Conservation (phyloP, 2,329 filamentous ascomycete genomes). For the Phoma herbarum region DNA sequence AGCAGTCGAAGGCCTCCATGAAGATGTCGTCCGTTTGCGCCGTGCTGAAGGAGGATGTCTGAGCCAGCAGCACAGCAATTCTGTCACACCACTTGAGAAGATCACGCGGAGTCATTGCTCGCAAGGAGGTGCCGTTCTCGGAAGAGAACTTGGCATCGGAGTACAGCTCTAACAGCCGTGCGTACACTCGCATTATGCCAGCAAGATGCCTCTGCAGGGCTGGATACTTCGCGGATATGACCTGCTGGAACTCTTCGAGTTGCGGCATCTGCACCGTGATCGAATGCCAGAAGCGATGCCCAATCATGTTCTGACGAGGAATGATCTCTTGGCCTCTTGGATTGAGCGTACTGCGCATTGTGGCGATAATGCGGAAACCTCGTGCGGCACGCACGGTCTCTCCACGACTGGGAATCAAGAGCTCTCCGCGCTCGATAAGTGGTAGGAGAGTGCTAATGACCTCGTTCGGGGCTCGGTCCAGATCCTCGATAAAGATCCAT, state of each 20-base stretch:
- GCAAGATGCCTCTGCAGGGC: conserved; percentile 67
- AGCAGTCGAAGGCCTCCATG: conserved; percentile 91
- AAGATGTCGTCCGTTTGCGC: conserved; percentile 86
- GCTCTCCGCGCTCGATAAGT: conserved; percentile 88
- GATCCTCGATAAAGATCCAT: conserved; percentile 97
- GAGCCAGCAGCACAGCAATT: conserved; percentile 70
- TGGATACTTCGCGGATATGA: conserved; percentile 76
- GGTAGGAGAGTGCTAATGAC: conserved; percentile 93
- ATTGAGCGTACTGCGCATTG: conserved; percentile 75
- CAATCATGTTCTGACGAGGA: conserved; percentile 75
- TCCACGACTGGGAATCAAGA: conserved; percentile 87
- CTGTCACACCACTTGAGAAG: conserved; percentile 91
- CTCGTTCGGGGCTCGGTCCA: conserved; percentile 93
- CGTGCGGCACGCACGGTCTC: conserved; percentile 83
- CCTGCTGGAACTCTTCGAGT: conserved; percentile 74
- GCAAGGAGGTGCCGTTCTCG: conserved; percentile 64
- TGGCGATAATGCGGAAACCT: conserved; percentile 91
- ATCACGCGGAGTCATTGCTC: conserved; percentile 76
- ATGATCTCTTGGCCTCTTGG: conserved; percentile 75
- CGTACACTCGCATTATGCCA: conserved; percentile 66
- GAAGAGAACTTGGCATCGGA: conserved; percentile 58
- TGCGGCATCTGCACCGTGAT: conserved; percentile 74
- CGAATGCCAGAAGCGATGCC: conserved; percentile 84
- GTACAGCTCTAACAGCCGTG: conserved; percentile 53
- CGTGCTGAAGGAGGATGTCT: conserved; percentile 69